Conservation (phyloP, 176 grass and related monocot species). For the Zoysia pacifica region DNA sequence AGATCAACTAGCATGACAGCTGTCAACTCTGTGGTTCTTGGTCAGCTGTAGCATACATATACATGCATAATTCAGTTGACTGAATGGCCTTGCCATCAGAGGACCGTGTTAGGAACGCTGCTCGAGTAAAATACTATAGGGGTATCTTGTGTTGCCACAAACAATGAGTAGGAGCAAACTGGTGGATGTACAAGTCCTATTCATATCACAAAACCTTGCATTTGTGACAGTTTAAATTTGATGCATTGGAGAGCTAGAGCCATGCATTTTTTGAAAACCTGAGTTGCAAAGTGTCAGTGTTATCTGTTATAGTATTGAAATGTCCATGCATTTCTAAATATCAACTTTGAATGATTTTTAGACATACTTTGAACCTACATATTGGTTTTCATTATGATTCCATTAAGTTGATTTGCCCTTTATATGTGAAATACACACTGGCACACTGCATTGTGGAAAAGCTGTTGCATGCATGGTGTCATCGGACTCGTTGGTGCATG, state of each 20-base stretch:
- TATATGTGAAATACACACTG: not conserved
- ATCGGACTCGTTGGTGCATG: not conserved
- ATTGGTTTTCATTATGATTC: not conserved
- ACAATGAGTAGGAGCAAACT: not conserved
- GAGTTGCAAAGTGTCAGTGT: not conserved
- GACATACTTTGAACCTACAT: not conserved
- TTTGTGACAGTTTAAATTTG: not conserved
- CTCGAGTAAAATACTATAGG: not conserved
- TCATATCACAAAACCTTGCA: not conserved
- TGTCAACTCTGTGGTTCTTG: conserved; percentile 4
- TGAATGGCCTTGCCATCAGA: not conserved
- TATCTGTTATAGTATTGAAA: not conserved
- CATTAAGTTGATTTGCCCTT: not conserved
- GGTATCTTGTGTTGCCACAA: not conserved
- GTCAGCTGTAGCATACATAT: not conserved
- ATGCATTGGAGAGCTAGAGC: not conserved
- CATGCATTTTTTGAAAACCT: not conserved
- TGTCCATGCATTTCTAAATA: not conserved
- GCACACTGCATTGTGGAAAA: not conserved
- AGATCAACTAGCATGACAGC: not conserved
- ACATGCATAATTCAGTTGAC: not conserved
- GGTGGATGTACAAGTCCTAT: not conserved
- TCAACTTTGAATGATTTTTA: not conserved
- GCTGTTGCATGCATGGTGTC: not conserved
- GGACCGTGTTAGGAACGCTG: not conserved